Conservation (phyloP, 73 alveolate species). For the Paramecium octaurelia region DNA sequence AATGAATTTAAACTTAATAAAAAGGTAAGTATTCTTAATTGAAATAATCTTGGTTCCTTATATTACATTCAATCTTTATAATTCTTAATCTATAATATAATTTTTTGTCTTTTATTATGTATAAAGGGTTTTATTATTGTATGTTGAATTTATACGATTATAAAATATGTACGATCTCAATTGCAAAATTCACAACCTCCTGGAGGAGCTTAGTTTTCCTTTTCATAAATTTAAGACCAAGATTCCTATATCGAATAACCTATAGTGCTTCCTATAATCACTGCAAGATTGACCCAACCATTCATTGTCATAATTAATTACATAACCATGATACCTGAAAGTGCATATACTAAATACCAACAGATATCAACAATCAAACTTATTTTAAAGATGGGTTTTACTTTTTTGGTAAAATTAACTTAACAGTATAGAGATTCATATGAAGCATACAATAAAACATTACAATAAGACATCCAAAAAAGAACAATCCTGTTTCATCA, state of each 20-base stretch:
- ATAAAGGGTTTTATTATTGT: background rate
- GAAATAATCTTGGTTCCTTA: background rate
- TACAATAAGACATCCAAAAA: background rate
- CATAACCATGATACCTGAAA: slow-evolving; percentile 47
- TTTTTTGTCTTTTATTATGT: background rate
- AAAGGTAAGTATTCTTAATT: background rate
- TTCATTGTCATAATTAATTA: slow-evolving; percentile 27
- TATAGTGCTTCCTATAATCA: background rate
- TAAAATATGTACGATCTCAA: background rate
- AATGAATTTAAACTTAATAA: background rate
- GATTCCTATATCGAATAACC: slow-evolving; percentile 12
- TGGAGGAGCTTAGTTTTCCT: background rate
- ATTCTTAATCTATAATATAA: too few species aligned
- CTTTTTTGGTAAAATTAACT: slow-evolving; percentile 1
- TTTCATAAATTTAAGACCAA: background rate
- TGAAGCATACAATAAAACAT: slow-evolving; percentile 43
- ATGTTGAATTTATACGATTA: background rate
- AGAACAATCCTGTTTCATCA: background rate
- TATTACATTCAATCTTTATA: too few species aligned
- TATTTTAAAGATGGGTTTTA: background rate
- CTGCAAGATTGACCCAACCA: slow-evolving; percentile 5
- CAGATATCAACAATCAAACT: background rate
- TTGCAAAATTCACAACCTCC: slow-evolving; percentile 15
- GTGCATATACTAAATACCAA: slow-evolving; percentile 12
- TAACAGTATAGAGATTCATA: background rate